Percentiles rank a stretch among this genome's conserved stretches.
Conservation (phyloP, 345 rosid genomes). For the Kernera saxatilis region DNA sequence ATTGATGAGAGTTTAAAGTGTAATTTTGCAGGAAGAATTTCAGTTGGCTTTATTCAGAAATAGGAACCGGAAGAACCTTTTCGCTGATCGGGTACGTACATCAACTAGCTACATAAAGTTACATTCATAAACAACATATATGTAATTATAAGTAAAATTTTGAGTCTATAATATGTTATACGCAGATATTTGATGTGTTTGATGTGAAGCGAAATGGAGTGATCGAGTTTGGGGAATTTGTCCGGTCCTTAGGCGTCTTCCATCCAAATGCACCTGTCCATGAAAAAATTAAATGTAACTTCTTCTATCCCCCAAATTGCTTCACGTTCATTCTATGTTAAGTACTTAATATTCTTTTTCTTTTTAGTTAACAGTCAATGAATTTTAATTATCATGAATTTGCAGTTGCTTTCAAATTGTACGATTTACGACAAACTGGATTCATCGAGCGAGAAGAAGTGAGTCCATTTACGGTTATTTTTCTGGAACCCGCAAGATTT, state of each 20-base stretch:
- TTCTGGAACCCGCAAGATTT: background rate
- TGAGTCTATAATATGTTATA: background rate
- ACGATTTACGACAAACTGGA: slow-evolving; percentile 83
- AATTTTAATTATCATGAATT: background rate
- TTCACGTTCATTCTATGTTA: background rate
- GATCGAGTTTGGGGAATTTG: slow-evolving; percentile 85
- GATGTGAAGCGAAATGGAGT: slow-evolving; percentile 92
- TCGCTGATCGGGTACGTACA: slow-evolving; percentile 72
- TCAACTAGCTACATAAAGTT: background rate
- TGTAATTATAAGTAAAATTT: background rate
- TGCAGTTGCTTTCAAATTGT: slow-evolving; percentile 84
- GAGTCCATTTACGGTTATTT: background rate
- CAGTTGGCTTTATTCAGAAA: slow-evolving; percentile 89
- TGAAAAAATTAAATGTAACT: slow-evolving; percentile 68
- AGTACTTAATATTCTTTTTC: background rate
- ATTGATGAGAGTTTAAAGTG: background rate
- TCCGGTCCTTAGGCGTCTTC: slow-evolving; percentile 75
- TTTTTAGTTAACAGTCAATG: background rate
- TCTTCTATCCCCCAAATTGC: background rate
- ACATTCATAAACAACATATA: background rate
- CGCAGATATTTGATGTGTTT: slow-evolving; percentile 74
- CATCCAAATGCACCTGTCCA: slow-evolving; percentile 68
- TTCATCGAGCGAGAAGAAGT: slow-evolving; percentile 90
- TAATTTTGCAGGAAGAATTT: slow-evolving; percentile 65
- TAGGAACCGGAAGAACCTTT: slow-evolving; percentile 64